phyloP scores from a whole-genome alignment of 192 early-diverging fungal species.

The Coemansia sp. region DNA sequence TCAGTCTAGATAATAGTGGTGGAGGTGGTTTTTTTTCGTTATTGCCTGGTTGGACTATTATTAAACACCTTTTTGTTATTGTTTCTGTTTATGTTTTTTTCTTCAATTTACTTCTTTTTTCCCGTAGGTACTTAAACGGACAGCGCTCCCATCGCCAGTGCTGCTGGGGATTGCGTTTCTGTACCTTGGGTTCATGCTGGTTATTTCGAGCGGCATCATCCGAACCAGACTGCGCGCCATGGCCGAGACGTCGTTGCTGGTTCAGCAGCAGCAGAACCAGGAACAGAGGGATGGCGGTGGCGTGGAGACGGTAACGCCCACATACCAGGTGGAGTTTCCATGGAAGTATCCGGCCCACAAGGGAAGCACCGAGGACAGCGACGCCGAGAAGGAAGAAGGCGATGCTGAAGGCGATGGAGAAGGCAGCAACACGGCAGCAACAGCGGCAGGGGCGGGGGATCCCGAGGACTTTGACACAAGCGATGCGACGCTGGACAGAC shows the following conservation, averaged over 20 bases:
- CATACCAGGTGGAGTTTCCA: not conserved
- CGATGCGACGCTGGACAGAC: not conserved
- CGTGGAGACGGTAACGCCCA: not conserved
- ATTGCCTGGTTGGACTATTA: not conserved
- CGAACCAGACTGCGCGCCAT: not conserved
- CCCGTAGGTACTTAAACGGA: slow-evolving; percentile 30
- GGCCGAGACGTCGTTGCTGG: not conserved
- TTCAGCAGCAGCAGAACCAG: not conserved
- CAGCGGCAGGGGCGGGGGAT: not conserved
- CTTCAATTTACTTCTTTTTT: slow-evolving; percentile 1
- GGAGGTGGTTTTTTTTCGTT: too few relatives aligned
- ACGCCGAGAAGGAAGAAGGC: not conserved
- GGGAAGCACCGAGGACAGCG: not conserved
- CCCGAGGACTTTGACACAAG: not conserved
- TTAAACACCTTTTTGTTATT: not conserved
- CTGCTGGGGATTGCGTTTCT: slow-evolving; percentile 21
- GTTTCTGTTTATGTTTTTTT: not conserved
- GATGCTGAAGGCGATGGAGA: not conserved
- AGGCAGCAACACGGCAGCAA: not conserved
- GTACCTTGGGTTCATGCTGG: slow-evolving; percentile 24
- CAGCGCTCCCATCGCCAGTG: slow-evolving; percentile 35
- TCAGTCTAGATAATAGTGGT: too few relatives aligned
- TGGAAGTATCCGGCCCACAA: slow-evolving; percentile 8
- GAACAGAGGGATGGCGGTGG: not conserved
- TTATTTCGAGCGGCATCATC: slow-evolving; percentile 19